Evolutionary conservation across 2,329 filamentous ascomycete genomes (phyloP), one percentile per base, ranked within the genome.

Genomic region (Coleophoma crateriformis): DNA sequence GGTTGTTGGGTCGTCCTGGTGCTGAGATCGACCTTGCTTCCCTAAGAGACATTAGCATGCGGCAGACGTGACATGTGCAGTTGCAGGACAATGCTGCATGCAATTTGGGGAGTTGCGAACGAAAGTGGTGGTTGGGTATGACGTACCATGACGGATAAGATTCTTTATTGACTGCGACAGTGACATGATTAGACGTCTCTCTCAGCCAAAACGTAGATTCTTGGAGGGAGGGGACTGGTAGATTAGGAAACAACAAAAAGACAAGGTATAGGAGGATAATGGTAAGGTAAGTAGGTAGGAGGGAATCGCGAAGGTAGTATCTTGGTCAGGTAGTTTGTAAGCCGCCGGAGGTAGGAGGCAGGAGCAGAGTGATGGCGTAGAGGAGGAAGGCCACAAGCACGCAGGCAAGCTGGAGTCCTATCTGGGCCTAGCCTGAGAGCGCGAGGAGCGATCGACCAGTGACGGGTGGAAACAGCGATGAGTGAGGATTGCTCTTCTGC

Each of bases 131-230:
- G 27, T 19, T 32, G 44, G 39, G 46, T 27, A 27, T 27, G 27
- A 63, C 74, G 50, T 72, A 84, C 81, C 92, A 77, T 96, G 92
- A 59, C 92, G 88, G 72, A 97, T 94, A 72, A 97, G 95, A 72
- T 96, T 96, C 74, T 97, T 96, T 63, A 96, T 82, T 67, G 94
- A 94, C 75, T 96, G 92, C 74, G 96, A 95, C 58, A 81, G 82
- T 63, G 80, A 83, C 80, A 84, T 83, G 40, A 53, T 59, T 55
- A 51, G 49, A 53, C 48, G 19, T 20, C n/a, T 22, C 38, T 7
- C 20, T 33, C 34, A n/a, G 45, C n/a, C 35, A 38, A 7, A 39
- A 34, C 22, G 33, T n/a, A 11, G 7, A 20, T 20, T 13, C 7
- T 35, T 46, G 15, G 45, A 13, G 14, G 12, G 34, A 37, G 33